Evolutionary conservation across 257 asterid species (phyloP).

Genomic region (Salvia rosmarinus): DNA sequence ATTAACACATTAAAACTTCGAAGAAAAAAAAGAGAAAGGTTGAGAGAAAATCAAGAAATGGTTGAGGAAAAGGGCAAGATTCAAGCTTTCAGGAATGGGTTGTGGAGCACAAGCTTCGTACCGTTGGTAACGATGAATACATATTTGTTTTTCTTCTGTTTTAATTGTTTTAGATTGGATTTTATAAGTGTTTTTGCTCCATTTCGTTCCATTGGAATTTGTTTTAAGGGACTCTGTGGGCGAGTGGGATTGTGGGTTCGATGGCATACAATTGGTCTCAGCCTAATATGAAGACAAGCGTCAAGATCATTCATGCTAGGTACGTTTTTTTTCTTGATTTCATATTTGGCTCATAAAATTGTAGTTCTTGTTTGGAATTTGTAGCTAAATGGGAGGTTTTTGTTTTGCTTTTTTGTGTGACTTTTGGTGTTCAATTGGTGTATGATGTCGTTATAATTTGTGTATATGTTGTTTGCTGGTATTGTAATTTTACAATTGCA

Average conservation of each 20-base stretch:
- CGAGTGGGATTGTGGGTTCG: slow-evolving; percentile 85
- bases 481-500: not conserved
- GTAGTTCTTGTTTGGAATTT: slow-evolving; percentile 13
- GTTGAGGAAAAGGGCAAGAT: slow-evolving; percentile 45
- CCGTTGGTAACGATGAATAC: slow-evolving; percentile 58
- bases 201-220: not conserved
- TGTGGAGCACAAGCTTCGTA: slow-evolving; percentile 83
- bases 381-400: not conserved
- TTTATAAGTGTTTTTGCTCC: not conserved
- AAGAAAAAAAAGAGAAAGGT: not conserved
- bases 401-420: not conserved
- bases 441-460: not conserved
- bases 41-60: not conserved
- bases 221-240: slow-evolving; percentile 54
- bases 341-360: not conserved
- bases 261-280: slow-evolving; percentile 96
- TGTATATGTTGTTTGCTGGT: not conserved
- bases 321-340: slow-evolving; percentile 22
- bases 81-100: slow-evolving; percentile 73
- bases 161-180: slow-evolving; percentile 25
- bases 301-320: slow-evolving; percentile 96
- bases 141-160: not conserved
- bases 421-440: not conserved
- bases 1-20: not conserved
- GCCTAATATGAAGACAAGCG: slow-evolving; percentile 91